These are phyloP conservation scores for Gymnopilus dilepis DNA, from an alignment of 768 basidiomycete species.

Conservation along the genomic window DNA sequence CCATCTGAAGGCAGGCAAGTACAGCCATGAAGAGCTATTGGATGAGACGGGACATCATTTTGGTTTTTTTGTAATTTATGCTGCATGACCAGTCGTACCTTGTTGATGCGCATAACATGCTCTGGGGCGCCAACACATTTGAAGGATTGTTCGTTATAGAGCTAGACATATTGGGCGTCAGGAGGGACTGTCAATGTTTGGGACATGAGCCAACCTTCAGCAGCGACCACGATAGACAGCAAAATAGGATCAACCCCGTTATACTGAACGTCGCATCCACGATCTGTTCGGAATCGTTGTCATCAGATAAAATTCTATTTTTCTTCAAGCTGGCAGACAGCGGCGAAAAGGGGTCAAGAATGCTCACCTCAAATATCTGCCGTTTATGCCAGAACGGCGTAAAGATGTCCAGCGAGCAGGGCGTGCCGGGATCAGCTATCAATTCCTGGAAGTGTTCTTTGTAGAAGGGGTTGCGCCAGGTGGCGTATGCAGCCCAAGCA, in stretches of 20 bases:
- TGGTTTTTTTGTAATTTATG: neutral
- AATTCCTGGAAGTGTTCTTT: constrained; percentile 40
- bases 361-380: constrained; percentile 46
- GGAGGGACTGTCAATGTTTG: neutral
- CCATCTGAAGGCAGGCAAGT: constrained; percentile 58
- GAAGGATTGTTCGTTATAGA: constrained; percentile 53
- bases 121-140: constrained; percentile 58
- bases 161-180: constrained; percentile 27
- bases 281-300: constrained; percentile 38
- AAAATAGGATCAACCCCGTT: constrained; percentile 46
- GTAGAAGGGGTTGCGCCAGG: constrained; percentile 50
- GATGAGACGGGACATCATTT: neutral
- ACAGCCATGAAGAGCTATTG: constrained; percentile 58
- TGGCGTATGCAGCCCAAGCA: constrained; percentile 55
- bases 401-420: constrained; percentile 56
- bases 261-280: constrained; percentile 52
- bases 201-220: constrained; percentile 40
- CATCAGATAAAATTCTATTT: neutral
- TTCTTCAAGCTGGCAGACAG: neutral
- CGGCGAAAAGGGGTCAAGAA: neutral
- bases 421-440: constrained; percentile 42
- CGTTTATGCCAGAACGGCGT: constrained; percentile 48
- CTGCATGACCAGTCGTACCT: constrained; percentile 33
- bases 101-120: constrained; percentile 55
- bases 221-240: constrained; percentile 50